Conservation (phyloP, 2,329 filamentous ascomycete genomes). For the Simplicillium sp. region DNA sequence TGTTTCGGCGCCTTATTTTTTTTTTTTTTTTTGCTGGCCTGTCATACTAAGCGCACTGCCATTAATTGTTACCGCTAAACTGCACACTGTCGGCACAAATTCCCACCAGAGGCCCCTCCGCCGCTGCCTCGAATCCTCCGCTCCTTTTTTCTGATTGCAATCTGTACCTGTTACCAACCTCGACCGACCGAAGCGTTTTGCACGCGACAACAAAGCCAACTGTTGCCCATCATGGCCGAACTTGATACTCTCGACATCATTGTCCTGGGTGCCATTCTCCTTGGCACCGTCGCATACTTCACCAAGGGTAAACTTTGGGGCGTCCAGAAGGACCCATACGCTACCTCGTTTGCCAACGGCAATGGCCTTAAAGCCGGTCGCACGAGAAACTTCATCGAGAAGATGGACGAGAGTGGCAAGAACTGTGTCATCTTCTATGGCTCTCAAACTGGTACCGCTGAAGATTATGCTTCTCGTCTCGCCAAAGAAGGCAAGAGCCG, state of each 20-base stretch:
- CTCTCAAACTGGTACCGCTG: slow-evolving; percentile 94
- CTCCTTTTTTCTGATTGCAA: too few relatives aligned
- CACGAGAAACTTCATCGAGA: slow-evolving; percentile 87
- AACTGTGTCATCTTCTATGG: slow-evolving; percentile 99
- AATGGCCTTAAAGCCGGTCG: slow-evolving; percentile 67
- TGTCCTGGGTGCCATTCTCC: slow-evolving; percentile 75
- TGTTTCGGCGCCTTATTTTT: too few relatives aligned
- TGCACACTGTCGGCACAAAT: too few relatives aligned
- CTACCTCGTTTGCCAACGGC: slow-evolving; percentile 60
- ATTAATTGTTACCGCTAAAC: too few relatives aligned
- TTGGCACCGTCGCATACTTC: slow-evolving; percentile 90
- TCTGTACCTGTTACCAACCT: too few relatives aligned
- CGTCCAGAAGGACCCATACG: slow-evolving; percentile 80
- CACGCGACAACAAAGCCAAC: not conserved
- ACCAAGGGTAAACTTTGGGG: slow-evolving; percentile 96
- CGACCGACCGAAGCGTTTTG: too few relatives aligned
- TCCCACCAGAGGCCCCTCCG: too few relatives aligned
- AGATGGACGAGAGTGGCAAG: slow-evolving; percentile 90
- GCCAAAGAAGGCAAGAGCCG: slow-evolving; percentile 96
- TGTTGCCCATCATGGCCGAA: slow-evolving; percentile 65
- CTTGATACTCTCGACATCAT: slow-evolving; percentile 92
- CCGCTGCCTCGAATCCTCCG: too few relatives aligned
- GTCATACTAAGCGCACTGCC: too few relatives aligned
- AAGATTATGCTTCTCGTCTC: slow-evolving; percentile 92
- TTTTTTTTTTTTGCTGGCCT: too few relatives aligned